These are phyloP conservation scores for Ganoderma sp. DNA, from an alignment of 1,284 basidiomycete species.

Conservation along the genomic window DNA sequence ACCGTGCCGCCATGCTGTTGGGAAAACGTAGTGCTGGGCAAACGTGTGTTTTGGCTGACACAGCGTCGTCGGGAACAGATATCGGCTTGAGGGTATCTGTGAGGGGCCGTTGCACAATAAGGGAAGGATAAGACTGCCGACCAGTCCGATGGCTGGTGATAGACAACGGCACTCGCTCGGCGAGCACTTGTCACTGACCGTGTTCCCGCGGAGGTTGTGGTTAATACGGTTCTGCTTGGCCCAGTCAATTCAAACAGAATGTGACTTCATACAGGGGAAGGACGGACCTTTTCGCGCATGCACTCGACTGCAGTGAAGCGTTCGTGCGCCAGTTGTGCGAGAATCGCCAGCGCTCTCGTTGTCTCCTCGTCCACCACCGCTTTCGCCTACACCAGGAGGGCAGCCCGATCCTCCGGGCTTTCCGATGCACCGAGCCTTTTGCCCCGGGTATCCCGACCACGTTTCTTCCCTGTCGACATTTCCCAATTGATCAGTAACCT, in stretches of 20 bases:
- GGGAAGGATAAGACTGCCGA: neutral
- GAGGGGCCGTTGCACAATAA: neutral
- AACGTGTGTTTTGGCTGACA: neutral
- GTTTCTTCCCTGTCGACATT: constrained; percentile 1
- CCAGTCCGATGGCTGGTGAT: neutral
- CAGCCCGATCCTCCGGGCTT: constrained; percentile 15
- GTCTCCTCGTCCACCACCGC: constrained; percentile 16
- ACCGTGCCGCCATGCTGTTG: neutral
- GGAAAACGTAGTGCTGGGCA: neutral
- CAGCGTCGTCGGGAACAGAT: neutral
- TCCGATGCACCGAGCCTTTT: constrained; percentile 27
- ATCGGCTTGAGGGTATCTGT: too few species aligned
- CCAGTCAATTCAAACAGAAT: neutral
- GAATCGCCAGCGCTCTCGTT: constrained; percentile 27
- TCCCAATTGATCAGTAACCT: neutral
- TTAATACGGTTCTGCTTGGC: constrained; percentile 22
- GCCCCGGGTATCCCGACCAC: constrained; percentile 27
- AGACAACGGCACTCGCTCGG: constrained; percentile 18
- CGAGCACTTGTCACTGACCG: constrained; percentile 13
- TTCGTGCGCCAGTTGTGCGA: constrained; percentile 19
- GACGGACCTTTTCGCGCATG: neutral
- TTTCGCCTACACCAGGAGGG: constrained; percentile 2
- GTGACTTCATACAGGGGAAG: neutral
- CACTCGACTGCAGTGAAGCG: constrained; percentile 26
- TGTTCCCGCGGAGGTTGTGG: constrained; percentile 21